Percentiles rank a stretch among this genome's conserved stretches.
Conservation (phyloP, 805 yeast genomes). For the Lachancea waltii region DNA sequence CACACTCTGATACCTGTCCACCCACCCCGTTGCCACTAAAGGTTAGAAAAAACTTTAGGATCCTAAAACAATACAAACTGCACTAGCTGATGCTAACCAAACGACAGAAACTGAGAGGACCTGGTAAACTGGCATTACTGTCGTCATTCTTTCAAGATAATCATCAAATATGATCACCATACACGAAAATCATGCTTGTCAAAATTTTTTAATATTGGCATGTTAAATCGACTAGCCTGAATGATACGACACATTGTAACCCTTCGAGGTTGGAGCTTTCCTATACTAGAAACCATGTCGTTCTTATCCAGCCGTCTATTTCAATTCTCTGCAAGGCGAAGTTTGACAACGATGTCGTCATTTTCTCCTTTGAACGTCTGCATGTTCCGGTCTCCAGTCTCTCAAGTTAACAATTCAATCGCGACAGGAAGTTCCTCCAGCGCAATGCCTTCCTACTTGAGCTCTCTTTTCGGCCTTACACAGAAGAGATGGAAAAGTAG, state of each 20-base stretch:
- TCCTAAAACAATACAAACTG: no score
- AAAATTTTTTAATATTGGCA: no score
- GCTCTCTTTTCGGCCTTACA: slow-evolving; percentile 13
- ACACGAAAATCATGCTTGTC: no score
- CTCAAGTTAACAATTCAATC: slow-evolving; percentile 15
- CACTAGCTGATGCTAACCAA: no score
- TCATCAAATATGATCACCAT: no score
- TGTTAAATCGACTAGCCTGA: neutral
- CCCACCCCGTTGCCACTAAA: no score
- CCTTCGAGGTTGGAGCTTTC: neutral
- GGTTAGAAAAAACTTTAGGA: no score
- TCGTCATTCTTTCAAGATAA: no score
- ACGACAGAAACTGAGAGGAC: no score
- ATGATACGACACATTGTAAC: neutral
- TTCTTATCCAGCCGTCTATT: slow-evolving; percentile 12
- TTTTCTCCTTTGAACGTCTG: slow-evolving; percentile 18
- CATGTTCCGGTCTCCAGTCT: slow-evolving; percentile 13
- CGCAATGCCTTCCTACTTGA: slow-evolving; percentile 6
- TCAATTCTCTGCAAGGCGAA: slow-evolving; percentile 14
- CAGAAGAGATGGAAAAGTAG: slow-evolving; percentile 69
- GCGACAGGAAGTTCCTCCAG: slow-evolving; percentile 18
- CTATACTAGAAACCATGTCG: slow-evolving; percentile 9
- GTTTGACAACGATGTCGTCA: slow-evolving; percentile 13
- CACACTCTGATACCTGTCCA: no score
- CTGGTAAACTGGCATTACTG: no score